phyloP scores from a whole-genome alignment of 1,139 yeast species.

The Yamadazyma pseudoaaseri region DNA sequence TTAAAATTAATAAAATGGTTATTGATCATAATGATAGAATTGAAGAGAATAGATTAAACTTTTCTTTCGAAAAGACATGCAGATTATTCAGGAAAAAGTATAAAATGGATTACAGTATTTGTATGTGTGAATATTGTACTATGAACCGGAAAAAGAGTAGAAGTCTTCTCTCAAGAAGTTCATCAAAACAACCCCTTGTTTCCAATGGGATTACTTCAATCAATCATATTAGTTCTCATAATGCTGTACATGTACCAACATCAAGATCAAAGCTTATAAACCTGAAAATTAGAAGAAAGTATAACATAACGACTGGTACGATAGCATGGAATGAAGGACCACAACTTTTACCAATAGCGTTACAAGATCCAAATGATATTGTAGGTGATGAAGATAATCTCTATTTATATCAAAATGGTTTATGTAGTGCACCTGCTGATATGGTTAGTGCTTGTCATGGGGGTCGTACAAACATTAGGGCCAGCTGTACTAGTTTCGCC shows the following conservation, averaged over 20 bases:
- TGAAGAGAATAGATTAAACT: slow-evolving; percentile 15
- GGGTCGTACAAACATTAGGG: background rate
- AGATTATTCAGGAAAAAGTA: slow-evolving; percentile 11
- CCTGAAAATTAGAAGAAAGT: background rate
- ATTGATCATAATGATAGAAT: slow-evolving; percentile 21
- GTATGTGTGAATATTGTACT: slow-evolving; percentile 12
- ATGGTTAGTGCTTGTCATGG: slow-evolving; percentile 9
- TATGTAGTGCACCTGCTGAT: slow-evolving; percentile 9
- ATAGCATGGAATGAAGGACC: background rate
- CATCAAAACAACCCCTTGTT: slow-evolving; percentile 3
- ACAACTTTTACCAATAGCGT: background rate
- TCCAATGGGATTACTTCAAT: background rate
- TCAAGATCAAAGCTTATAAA: background rate
- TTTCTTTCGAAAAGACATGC: slow-evolving; percentile 15
- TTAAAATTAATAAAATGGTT: slow-evolving; percentile 6
- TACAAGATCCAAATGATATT: background rate
- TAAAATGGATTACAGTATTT: slow-evolving; percentile 15
- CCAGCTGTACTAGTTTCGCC: slow-evolving; percentile 1
- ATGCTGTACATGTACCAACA: slow-evolving; percentile 9
- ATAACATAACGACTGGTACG: background rate
- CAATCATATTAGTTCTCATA: slow-evolving; percentile 12
- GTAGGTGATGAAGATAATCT: background rate
- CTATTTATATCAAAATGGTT: slow-evolving; percentile 9
- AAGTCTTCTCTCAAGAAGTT: slow-evolving; percentile 1
- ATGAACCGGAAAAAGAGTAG: slow-evolving; percentile 3